phyloP scores from a whole-genome alignment of 768 basidiomycete species.

The Suillus weaverae region DNA sequence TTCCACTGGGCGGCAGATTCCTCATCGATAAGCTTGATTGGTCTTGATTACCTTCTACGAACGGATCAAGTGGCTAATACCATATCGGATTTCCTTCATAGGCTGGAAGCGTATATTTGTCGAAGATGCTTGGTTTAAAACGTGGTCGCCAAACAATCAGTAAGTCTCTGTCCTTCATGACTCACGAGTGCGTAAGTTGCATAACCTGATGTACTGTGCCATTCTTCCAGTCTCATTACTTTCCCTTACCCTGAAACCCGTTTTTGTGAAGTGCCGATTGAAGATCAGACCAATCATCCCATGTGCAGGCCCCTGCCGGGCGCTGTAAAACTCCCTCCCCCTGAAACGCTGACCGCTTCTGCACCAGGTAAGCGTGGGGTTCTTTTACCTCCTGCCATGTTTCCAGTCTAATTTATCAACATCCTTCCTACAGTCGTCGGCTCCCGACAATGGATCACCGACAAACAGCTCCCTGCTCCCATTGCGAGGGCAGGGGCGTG shows the following conservation, averaged over 20 bases:
- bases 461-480: conserved; percentile 15
- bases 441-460: conserved; percentile 24
- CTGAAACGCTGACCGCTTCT: conserved; percentile 22
- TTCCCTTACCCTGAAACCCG: conserved; percentile 42
- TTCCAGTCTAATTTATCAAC: conserved; percentile 6
- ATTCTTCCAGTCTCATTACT: conserved; percentile 27
- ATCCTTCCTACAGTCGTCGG: conserved; percentile 26
- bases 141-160: conserved; percentile 28
- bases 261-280: conserved; percentile 40
- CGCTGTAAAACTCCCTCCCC: conserved; percentile 24
- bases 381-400: conserved; percentile 9
- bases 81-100: conserved; percentile 16
- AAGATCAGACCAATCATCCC: conserved; percentile 37
- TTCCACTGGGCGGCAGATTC: not conserved
- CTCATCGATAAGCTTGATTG: not conserved
- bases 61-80: not conserved
- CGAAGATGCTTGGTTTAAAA: conserved; percentile 43
- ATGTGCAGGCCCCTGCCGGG: conserved; percentile 48
- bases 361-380: conserved; percentile 32
- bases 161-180: conserved; percentile 15
- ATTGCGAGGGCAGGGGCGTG: conserved; percentile 14
- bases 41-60: not conserved
- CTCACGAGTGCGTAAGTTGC: not conserved
- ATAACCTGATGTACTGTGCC: not conserved
- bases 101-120: conserved; percentile 51